phyloP scores from a whole-genome alignment of 2,329 filamentous ascomycete species.

The Nemania sp. region DNA sequence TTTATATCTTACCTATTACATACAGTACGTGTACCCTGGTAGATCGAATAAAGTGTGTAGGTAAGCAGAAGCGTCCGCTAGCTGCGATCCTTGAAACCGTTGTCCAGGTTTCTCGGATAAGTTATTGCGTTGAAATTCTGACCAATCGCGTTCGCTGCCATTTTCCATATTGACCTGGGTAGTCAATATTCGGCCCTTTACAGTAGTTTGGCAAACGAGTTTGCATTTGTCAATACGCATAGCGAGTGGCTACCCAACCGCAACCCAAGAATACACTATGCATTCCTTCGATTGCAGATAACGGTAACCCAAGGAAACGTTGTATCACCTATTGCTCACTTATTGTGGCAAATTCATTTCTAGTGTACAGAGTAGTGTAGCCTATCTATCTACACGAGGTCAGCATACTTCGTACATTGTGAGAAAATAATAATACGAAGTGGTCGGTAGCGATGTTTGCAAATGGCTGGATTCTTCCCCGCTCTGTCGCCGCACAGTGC shows the following conservation, averaged over 20 bases:
- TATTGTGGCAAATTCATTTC: slow-evolving; percentile 15
- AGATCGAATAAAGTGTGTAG: no score
- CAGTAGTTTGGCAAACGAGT: slow-evolving; percentile 16
- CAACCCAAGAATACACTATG: no score
- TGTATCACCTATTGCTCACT: slow-evolving; percentile 11
- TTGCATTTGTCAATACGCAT: slow-evolving; percentile 16
- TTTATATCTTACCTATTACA: neutral
- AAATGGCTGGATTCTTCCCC: no score
- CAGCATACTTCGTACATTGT: no score
- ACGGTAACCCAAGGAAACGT: slow-evolving; percentile 20
- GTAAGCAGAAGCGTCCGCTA: slow-evolving; percentile 8
- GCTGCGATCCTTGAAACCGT: slow-evolving; percentile 37
- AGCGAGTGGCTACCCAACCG: neutral
- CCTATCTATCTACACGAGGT: slow-evolving; percentile 19
- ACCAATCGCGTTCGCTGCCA: slow-evolving; percentile 31
- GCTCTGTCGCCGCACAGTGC: neutral
- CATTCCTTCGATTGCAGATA: no score
- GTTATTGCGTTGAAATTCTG: slow-evolving; percentile 28
- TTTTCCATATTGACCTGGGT: slow-evolving; percentile 23
- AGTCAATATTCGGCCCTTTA: slow-evolving; percentile 36
- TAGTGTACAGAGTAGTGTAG: no score
- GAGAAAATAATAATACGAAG: no score
- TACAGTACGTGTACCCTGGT: no score
- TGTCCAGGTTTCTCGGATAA: slow-evolving; percentile 29
- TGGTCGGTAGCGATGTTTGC: no score